Conservation (phyloP, 2,329 filamentous ascomycete genomes). For the Talaromyces sp. region DNA sequence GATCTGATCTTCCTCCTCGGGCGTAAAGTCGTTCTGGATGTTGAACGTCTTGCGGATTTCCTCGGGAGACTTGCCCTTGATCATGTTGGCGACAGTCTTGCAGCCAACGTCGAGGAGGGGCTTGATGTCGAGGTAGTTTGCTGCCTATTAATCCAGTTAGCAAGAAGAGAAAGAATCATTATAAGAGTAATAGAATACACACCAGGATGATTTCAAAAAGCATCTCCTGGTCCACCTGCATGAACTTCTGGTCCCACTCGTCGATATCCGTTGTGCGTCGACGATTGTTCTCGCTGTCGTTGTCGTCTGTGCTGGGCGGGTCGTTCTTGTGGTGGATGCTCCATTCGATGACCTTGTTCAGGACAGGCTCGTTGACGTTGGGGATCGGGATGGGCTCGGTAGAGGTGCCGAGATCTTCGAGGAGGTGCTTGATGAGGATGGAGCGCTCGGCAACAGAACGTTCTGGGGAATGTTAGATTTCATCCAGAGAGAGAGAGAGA, state of each 20-base stretch:
- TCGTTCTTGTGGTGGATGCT: slow-evolving; percentile 93
- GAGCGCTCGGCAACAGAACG: slow-evolving; percentile 84
- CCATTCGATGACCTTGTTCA: slow-evolving; percentile 97
- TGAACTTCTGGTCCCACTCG: slow-evolving; percentile 99
- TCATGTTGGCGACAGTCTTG: slow-evolving; percentile 99
- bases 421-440: slow-evolving; percentile 95
- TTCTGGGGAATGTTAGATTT: slow-evolving; percentile 46
- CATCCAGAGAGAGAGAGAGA: slow-evolving; percentile 37
- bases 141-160: slow-evolving; percentile 56
- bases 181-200: slow-evolving; percentile 28
- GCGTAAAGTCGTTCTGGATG: slow-evolving; percentile 98
- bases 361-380: slow-evolving; percentile 72
- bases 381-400: slow-evolving; percentile 68
- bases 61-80: slow-evolving; percentile 99
- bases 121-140: slow-evolving; percentile 99
- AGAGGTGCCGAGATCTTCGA: slow-evolving; percentile 78
- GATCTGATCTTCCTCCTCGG: slow-evolving; percentile 98
- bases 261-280: slow-evolving; percentile 99
- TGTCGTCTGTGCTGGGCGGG: slow-evolving; percentile 73
- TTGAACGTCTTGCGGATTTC: slow-evolving; percentile 99
- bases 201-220: slow-evolving; percentile 98
- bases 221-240: slow-evolving; percentile 99
- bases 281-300: slow-evolving; percentile 85
- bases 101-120: slow-evolving; percentile 94
- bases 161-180: slow-evolving; percentile 16